These are phyloP conservation scores for Serendipita vermifera DNA, from an alignment of 768 basidiomycete species.

Conservation along the genomic window DNA sequence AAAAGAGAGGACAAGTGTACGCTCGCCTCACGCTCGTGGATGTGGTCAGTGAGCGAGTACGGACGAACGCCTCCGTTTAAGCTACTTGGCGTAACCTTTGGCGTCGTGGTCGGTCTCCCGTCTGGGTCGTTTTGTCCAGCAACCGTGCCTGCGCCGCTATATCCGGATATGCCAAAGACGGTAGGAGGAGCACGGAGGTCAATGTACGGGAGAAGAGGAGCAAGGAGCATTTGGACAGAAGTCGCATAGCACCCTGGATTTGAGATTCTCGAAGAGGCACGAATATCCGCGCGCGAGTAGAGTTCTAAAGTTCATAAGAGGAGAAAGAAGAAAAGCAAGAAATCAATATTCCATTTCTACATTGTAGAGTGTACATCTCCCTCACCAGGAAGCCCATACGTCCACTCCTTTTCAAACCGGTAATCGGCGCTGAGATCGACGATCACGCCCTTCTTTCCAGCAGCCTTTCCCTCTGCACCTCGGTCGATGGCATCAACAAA, in stretches of 20 bases:
- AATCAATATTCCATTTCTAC: slow-evolving; percentile 26
- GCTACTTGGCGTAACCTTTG: slow-evolving; percentile 70
- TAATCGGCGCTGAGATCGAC: slow-evolving; percentile 93
- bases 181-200: slow-evolving; percentile 51
- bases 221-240: slow-evolving; percentile 79
- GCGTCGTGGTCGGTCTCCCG: slow-evolving; percentile 57
- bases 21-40: slow-evolving; percentile 94
- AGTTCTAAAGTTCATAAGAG: slow-evolving; percentile 48
- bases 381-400: slow-evolving; percentile 98
- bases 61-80: slow-evolving; percentile 66
- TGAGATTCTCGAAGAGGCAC: slow-evolving; percentile 69
- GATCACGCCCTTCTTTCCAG: slow-evolving; percentile 49
- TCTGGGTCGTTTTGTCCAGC: slow-evolving; percentile 47
- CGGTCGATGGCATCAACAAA: slow-evolving; percentile 91
- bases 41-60: slow-evolving; percentile 91
- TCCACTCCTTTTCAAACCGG: slow-evolving; percentile 89
- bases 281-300: slow-evolving; percentile 61
- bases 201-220: slow-evolving; percentile 69
- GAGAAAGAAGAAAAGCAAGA: slow-evolving; percentile 19
- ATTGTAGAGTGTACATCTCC: slow-evolving; percentile 22
- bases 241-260: slow-evolving; percentile 99
- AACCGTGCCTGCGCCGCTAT: slow-evolving; percentile 88
- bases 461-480: slow-evolving; percentile 43
- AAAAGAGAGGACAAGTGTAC: slow-evolving; percentile 62
- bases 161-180: slow-evolving; percentile 87